phyloP scores from a whole-genome alignment of 495 filamentous ascomycete genomes.

The Penicillium coprophilum region DNA sequence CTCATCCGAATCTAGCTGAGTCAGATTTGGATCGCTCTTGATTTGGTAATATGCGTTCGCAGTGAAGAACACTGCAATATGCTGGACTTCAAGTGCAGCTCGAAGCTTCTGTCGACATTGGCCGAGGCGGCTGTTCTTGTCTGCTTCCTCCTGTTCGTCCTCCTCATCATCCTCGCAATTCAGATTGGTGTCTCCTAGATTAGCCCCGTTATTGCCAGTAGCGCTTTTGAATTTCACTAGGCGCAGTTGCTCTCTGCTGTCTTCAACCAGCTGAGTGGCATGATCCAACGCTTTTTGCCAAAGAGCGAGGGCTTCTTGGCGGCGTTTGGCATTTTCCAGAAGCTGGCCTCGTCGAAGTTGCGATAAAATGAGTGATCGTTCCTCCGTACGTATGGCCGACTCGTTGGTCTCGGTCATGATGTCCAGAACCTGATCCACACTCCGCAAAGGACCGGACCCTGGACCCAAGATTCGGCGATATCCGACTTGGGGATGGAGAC shows the following conservation, averaged over 20 bases:
- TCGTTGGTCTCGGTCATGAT: slow-evolving; percentile 87
- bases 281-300: slow-evolving; percentile 63
- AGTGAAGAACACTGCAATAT: slow-evolving; percentile 79
- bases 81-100: slow-evolving; percentile 72
- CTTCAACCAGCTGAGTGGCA: slow-evolving; percentile 55
- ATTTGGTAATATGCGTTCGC: slow-evolving; percentile 82
- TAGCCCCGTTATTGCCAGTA: slow-evolving; percentile 12
- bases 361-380: slow-evolving; percentile 60
- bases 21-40: slow-evolving; percentile 64
- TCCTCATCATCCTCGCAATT: slow-evolving; percentile 37
- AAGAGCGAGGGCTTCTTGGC: slow-evolving; percentile 59
- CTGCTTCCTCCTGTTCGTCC: slow-evolving; percentile 47
- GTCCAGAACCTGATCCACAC: slow-evolving; percentile 78
- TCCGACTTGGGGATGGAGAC: slow-evolving; percentile 79
- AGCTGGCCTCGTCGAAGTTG: slow-evolving; percentile 71
- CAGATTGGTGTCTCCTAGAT: slow-evolving; percentile 21
- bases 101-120: slow-evolving; percentile 67
- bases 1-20: slow-evolving; percentile 60
- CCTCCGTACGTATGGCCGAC: slow-evolving; percentile 58
- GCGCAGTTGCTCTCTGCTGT: slow-evolving; percentile 62
- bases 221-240: slow-evolving; percentile 22
- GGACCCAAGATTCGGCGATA: slow-evolving; percentile 67
- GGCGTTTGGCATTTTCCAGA: slow-evolving; percentile 60
- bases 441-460: slow-evolving; percentile 65
- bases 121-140: slow-evolving; percentile 51